phyloP scores from a whole-genome alignment of 1,284 basidiomycete species.

The Schizopora paradoxa region DNA sequence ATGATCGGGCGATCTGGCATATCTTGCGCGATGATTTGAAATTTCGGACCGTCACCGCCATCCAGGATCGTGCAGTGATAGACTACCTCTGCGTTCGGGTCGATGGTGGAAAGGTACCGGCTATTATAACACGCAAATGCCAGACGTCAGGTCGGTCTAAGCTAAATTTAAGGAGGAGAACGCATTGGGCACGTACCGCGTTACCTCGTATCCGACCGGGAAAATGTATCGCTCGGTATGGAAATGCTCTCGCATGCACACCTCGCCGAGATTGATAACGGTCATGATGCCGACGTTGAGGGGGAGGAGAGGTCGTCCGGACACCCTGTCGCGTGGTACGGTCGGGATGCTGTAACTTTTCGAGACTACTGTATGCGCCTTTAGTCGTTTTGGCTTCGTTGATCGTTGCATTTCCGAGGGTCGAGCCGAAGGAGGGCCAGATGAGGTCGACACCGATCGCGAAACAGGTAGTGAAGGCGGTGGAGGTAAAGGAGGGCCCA shows the following conservation, averaged over 20 bases:
- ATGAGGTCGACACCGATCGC: too few relatives aligned
- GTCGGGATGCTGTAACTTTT: constrained; percentile 69
- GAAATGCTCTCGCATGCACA: constrained; percentile 76
- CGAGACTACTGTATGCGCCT: constrained; percentile 71
- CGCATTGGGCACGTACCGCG: constrained; percentile 42
- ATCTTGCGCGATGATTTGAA: constrained; percentile 70
- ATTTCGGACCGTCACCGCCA: constrained; percentile 75
- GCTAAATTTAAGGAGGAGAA: background rate
- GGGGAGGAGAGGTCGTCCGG: constrained; percentile 61
- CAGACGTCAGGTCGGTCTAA: constrained; percentile 8
- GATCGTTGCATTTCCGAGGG: constrained; percentile 40
- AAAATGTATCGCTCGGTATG: constrained; percentile 82
- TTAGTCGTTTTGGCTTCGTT: constrained; percentile 66
- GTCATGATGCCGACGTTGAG: constrained; percentile 80
- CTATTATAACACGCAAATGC: constrained; percentile 30
- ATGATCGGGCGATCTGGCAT: constrained; percentile 61
- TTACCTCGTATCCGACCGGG: constrained; percentile 78
- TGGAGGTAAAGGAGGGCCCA: too few relatives aligned
- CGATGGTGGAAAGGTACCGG: constrained; percentile 69
- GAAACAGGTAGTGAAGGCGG: too few relatives aligned
- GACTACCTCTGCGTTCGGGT: constrained; percentile 58
- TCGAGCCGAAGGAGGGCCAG: constrained; percentile 16
- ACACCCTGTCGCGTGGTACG: constrained; percentile 60
- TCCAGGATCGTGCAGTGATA: constrained; percentile 80
- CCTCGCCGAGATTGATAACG: constrained; percentile 60